Conservation (phyloP, 768 basidiomycete genomes). For the Termitomyces sp. region DNA sequence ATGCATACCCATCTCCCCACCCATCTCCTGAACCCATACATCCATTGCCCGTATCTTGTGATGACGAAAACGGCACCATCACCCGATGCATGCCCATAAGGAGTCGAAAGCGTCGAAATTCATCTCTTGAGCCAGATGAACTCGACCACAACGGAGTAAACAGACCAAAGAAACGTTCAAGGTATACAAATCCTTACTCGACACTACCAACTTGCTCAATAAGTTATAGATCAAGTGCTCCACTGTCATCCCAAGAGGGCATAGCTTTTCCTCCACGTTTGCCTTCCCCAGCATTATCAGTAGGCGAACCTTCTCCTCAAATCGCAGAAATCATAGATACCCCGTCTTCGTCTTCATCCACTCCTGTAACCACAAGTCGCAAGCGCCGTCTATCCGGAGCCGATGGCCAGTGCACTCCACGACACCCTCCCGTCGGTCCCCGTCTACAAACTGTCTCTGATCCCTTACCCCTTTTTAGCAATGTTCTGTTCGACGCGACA, state of each 20-base stretch:
- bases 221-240: not conserved
- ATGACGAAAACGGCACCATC: not conserved
- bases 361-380: constrained; percentile 14
- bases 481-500: constrained; percentile 10
- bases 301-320: not conserved
- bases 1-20: constrained; percentile 15
- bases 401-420: constrained; percentile 12
- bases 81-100: not conserved
- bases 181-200: constrained; percentile 10
- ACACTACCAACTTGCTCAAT: not conserved
- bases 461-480: constrained; percentile 18
- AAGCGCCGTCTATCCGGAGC: constrained; percentile 34
- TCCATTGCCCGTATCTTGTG: not conserved
- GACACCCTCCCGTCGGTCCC: constrained; percentile 12
- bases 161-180: constrained; percentile 11
- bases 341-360: not conserved
- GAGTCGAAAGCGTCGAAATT: constrained; percentile 12
- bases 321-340: not conserved
- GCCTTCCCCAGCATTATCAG: constrained; percentile 11
- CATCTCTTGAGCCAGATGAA: not conserved
- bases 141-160: not conserved
- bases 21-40: constrained; percentile 9
- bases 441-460: constrained; percentile 23
- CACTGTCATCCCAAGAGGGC: not conserved
- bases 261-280: not conserved